These are phyloP conservation scores for Casuarina cunninghamiana DNA, from an alignment of 306 rosid species.

Conservation along the genomic window DNA sequence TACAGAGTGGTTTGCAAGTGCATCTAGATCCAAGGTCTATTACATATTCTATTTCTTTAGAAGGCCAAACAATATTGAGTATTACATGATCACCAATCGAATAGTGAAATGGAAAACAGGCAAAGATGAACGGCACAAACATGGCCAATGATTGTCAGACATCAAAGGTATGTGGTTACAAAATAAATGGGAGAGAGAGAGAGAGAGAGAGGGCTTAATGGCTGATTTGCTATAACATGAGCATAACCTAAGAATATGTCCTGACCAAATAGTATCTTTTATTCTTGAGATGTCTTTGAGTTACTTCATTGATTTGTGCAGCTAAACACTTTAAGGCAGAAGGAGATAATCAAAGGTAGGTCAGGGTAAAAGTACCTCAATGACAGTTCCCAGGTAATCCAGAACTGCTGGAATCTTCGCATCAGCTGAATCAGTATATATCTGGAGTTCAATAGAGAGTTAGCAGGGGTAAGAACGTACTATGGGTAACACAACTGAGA, in stretches of 20 bases:
- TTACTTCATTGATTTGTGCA: slow-evolving; percentile 19
- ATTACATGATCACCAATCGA: not conserved
- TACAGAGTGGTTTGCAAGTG: not conserved
- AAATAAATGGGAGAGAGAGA: not conserved
- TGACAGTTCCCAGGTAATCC: slow-evolving; percentile 85
- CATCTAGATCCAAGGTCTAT: not conserved
- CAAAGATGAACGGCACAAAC: not conserved
- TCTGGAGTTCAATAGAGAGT: slow-evolving; percentile 48
- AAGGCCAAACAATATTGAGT: not conserved
- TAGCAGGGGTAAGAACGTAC: not conserved
- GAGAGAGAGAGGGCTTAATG: not conserved
- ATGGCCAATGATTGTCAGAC: not conserved
- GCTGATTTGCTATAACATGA: not conserved
- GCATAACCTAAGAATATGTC: not conserved
- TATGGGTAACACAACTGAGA: slow-evolving; percentile 2
- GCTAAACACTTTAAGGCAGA: not conserved
- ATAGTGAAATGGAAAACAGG: not conserved
- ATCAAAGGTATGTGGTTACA: not conserved
- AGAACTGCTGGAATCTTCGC: slow-evolving; percentile 94
- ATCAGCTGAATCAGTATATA: slow-evolving; percentile 88
- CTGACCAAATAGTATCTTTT: slow-evolving; percentile 4
- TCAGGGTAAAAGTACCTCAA: slow-evolving; percentile 60
- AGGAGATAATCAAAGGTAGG: slow-evolving; percentile 8
- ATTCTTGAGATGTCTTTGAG: slow-evolving; percentile 15
- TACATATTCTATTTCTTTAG: not conserved